Conservation (phyloP, 495 filamentous ascomycete species). For the Parachaetomium inaequale region DNA sequence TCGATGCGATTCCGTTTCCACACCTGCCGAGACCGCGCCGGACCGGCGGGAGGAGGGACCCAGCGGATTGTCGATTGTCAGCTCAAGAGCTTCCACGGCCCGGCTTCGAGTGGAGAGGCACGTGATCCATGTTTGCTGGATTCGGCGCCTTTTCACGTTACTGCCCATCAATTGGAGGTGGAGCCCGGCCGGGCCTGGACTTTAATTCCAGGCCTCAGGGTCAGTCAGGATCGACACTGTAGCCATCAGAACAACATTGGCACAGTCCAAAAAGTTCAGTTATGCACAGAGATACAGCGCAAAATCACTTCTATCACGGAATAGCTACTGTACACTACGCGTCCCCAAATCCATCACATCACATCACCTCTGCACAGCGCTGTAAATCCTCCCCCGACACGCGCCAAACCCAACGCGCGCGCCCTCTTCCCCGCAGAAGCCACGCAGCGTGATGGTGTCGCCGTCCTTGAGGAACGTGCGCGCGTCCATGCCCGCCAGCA, state of each 20-base stretch:
- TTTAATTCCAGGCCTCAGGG: too few species aligned
- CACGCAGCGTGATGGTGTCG: slow-evolving; percentile 69
- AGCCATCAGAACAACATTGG: too few species aligned
- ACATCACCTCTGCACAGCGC: slow-evolving; percentile 19
- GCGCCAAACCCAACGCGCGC: slow-evolving; percentile 69
- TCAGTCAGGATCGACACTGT: too few species aligned
- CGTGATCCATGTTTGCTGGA: slow-evolving; percentile 5
- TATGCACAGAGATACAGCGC: too few species aligned
- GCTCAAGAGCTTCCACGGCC: neutral
- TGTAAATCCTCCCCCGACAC: slow-evolving; percentile 57
- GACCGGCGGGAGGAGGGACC: neutral
- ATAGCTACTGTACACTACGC: neutral
- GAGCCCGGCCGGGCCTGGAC: too few species aligned
- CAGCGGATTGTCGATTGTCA: too few species aligned
- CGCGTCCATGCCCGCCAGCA: slow-evolving; percentile 65
- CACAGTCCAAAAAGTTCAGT: too few species aligned
- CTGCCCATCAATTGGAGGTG: neutral
- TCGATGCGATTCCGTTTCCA: neutral
- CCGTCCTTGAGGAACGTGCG: slow-evolving; percentile 81
- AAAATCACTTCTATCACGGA: too few species aligned
- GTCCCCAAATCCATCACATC: neutral
- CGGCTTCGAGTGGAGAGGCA: neutral
- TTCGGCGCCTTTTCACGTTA: neutral
- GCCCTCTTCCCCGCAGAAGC: slow-evolving; percentile 56
- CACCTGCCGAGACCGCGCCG: neutral